Conservation (phyloP, 441 rosid genomes). For the Corymbia calophylla region DNA sequence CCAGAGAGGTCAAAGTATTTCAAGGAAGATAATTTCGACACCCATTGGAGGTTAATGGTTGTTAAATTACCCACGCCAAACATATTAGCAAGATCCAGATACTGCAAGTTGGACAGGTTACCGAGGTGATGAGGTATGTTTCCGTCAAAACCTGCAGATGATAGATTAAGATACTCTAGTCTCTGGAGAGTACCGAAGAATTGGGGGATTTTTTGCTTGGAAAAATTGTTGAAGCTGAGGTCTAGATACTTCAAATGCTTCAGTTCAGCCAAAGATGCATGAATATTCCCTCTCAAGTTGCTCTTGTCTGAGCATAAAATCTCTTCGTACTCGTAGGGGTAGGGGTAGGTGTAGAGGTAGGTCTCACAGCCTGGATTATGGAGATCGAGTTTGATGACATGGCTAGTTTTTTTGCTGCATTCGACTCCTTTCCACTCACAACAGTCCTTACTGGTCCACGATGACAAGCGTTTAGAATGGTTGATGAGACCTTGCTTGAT, state of each 20-base stretch:
- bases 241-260: neutral
- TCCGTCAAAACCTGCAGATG: neutral
- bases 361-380: neutral
- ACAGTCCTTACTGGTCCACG: neutral
- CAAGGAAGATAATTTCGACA: neutral
- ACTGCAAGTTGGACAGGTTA: neutral
- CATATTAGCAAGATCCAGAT: neutral
- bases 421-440: neutral
- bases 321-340: no score
- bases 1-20: neutral
- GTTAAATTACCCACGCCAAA: neutral
- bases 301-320: neutral
- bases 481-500: neutral
- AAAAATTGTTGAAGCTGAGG: neutral
- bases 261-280: neutral
- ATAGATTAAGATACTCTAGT: neutral
- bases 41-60: neutral
- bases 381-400: neutral
- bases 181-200: neutral
- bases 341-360: no score
- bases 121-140: neutral
- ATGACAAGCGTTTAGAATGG: neutral
- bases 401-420: neutral
- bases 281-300: neutral
- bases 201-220: neutral